Percentiles rank a stretch among this genome's conserved stretches.
Evolutionary conservation across 2,329 filamentous ascomycete species (phyloP).

Genomic region (Lachnellula cervina): DNA sequence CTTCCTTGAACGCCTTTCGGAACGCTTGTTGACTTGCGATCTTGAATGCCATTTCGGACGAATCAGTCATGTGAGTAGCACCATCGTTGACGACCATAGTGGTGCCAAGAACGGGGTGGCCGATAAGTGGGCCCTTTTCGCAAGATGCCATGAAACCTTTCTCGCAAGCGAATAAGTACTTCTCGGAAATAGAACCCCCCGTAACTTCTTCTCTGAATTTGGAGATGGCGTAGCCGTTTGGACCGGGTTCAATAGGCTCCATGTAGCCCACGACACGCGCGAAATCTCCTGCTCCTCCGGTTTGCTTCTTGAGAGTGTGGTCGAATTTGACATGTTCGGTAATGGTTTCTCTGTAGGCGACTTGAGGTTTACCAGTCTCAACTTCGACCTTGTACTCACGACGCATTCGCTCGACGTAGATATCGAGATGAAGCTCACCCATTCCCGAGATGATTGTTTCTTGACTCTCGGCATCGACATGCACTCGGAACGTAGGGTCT

Average conservation of each 20-base stretch:
- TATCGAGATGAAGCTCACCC: slow-evolving; percentile 94
- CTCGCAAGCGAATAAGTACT: slow-evolving; percentile 88
- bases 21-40: slow-evolving; percentile 94
- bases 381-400: slow-evolving; percentile 97
- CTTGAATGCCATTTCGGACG: slow-evolving; percentile 93
- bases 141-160: slow-evolving; percentile 88
- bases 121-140: slow-evolving; percentile 82
- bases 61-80: slow-evolving; percentile 96
- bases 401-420: slow-evolving; percentile 94
- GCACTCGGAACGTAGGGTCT: slow-evolving; percentile 94
- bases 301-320: slow-evolving; percentile 91
- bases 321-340: slow-evolving; percentile 77
- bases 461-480: slow-evolving; percentile 85
- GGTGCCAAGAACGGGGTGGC: slow-evolving; percentile 86
- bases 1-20: slow-evolving; percentile 82
- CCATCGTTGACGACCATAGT: slow-evolving; percentile 94
- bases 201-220: slow-evolving; percentile 81
- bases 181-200: slow-evolving; percentile 89
- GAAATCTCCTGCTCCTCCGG: slow-evolving; percentile 90
- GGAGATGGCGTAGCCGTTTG: slow-evolving; percentile 59
- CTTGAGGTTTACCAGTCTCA: slow-evolving; percentile 90
- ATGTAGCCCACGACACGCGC: slow-evolving; percentile 88
- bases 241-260: slow-evolving; percentile 62
- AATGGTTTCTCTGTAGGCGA: slow-evolving; percentile 95
- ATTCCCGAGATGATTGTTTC: slow-evolving; percentile 98